A percentile compares a stretch with the other conserved stretches of the same genome.
Evolutionary conservation across 805 yeast species (phyloP).

Genomic region (Ogataea nonfermentans): DNA sequence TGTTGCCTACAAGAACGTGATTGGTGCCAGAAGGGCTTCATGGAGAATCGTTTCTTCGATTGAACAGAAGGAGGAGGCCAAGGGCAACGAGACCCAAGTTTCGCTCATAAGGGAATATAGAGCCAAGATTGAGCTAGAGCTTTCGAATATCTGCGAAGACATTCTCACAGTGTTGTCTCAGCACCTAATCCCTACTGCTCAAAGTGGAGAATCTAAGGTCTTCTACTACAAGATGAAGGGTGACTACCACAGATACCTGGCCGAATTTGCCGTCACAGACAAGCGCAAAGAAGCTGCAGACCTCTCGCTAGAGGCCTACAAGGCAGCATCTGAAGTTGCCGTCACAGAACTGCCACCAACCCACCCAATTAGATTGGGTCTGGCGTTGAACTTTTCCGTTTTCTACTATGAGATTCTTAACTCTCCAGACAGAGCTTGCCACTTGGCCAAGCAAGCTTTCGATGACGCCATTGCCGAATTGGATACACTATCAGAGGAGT

Average conservation of each 20-base stretch:
- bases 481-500: conserved; percentile 95
- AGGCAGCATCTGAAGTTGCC: conserved; percentile 94
- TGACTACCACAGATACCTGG: conserved; percentile 98
- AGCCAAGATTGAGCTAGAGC: conserved; percentile 89
- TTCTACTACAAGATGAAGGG: conserved; percentile 99
- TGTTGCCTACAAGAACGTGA: conserved; percentile 97
- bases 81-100: conserved; percentile 91
- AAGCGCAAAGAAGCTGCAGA: conserved; percentile 92
- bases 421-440: conserved; percentile 98
- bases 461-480: conserved; percentile 99
- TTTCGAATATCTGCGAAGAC: conserved; percentile 91
- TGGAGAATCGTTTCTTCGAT: conserved; percentile 99
- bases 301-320: conserved; percentile 89
- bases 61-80: conserved; percentile 96
- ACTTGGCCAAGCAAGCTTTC: conserved; percentile 97
- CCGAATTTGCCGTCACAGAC: conserved; percentile 91
- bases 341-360: conserved; percentile 97
- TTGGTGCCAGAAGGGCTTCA: conserved; percentile 98
- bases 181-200: conserved; percentile 91
- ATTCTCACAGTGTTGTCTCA: conserved; percentile 82
- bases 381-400: conserved; percentile 96
- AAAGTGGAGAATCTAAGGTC: conserved; percentile 96
- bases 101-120: conserved; percentile 90
- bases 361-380: conserved; percentile 96
- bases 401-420: conserved; percentile 97